phyloP scores from a whole-genome alignment of 768 basidiomycete genomes.

The Chalciporus pseudorubinellus region DNA sequence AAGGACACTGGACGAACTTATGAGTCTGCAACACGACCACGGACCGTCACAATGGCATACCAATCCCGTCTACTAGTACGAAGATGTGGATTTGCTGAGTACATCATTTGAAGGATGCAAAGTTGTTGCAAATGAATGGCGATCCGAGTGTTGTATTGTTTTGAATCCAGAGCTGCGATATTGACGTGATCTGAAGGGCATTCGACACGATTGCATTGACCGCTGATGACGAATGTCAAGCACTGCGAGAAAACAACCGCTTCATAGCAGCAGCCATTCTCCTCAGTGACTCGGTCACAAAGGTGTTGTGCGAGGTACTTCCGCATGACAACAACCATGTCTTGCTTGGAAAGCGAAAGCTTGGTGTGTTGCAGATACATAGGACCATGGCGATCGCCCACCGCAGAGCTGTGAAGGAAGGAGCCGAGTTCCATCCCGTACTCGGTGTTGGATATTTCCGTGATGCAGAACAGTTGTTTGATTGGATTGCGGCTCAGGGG shows the following conservation, averaged over 20 bases:
- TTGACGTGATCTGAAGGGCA: conserved; percentile 41
- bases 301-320: conserved; percentile 29
- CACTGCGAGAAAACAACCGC: conserved; percentile 40
- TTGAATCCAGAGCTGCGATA: conserved; percentile 20
- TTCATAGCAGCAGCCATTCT: conserved; percentile 32
- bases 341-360: conserved; percentile 12
- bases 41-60: too few species aligned
- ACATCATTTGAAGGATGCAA: conserved; percentile 39
- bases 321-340: conserved; percentile 26
- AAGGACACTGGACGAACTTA: background rate
- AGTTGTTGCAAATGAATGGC: conserved; percentile 50
- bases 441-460: conserved; percentile 6
- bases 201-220: conserved; percentile 28
- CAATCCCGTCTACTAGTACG: background rate
- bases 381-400: background rate
- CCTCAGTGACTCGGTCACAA: conserved; percentile 24
- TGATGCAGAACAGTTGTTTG: conserved; percentile 27
- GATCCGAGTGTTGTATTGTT: conserved; percentile 44
- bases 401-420: conserved; percentile 7
- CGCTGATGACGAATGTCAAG: conserved; percentile 31
- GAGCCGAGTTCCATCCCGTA: conserved; percentile 4
- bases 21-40: too few species aligned
- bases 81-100: conserved; percentile 10
- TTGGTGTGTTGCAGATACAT: background rate
- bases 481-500: conserved; percentile 22